phyloP scores from a whole-genome alignment of 768 basidiomycete species.

The Vararia minispora region DNA sequence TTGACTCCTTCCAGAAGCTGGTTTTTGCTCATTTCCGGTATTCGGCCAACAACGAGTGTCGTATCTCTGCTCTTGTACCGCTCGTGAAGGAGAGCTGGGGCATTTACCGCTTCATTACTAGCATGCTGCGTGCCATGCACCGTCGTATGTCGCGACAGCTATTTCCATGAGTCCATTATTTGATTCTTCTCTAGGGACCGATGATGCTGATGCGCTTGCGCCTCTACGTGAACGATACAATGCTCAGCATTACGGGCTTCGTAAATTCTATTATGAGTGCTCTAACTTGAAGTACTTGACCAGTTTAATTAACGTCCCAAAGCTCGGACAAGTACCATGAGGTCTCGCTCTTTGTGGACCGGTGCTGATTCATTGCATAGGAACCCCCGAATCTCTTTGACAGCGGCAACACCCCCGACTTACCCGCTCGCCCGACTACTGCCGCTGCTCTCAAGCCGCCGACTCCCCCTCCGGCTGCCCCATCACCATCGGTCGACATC shows the following conservation, averaged over 20 bases:
- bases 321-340: conserved; percentile 70
- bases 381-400: conserved; percentile 95
- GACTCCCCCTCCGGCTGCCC: conserved; percentile 59
- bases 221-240: conserved; percentile 81
- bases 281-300: conserved; percentile 98
- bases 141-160: conserved; percentile 44
- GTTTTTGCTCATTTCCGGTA: conserved; percentile 91
- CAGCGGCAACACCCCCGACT: conserved; percentile 69
- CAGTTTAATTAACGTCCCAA: conserved; percentile 95
- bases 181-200: conserved; percentile 53
- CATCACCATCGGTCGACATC: conserved; percentile 61
- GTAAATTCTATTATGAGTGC: conserved; percentile 99
- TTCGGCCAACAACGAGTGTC: conserved; percentile 92
- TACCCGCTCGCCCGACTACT: conserved; percentile 72
- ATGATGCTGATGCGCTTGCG: conserved; percentile 79
- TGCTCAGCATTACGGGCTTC: conserved; percentile 84
- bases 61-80: conserved; percentile 91
- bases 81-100: conserved; percentile 99
- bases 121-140: conserved; percentile 97
- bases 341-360: not conserved
- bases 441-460: conserved; percentile 32
- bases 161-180: not conserved
- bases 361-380: conserved; percentile 27
- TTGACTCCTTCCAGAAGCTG: conserved; percentile 97
- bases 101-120: conserved; percentile 97